A percentile compares a stretch with the other conserved stretches of the same genome.
Evolutionary conservation across 805 yeast genomes (phyloP).

Genomic region (Kluyveromyces wickerhamii): DNA sequence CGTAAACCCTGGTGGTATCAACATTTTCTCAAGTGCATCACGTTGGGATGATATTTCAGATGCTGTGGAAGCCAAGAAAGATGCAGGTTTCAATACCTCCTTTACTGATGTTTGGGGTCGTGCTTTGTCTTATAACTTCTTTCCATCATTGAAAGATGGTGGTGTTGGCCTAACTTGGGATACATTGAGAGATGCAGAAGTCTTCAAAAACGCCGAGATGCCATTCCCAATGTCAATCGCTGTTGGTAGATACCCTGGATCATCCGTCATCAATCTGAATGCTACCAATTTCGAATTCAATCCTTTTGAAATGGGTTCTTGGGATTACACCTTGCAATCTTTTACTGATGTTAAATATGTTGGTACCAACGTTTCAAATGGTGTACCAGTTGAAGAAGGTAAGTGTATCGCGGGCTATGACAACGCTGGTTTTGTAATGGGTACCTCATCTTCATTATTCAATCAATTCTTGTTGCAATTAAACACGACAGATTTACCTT

Average conservation of each 20-base stretch:
- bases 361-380: conserved; percentile 59
- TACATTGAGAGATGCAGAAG: conserved; percentile 52
- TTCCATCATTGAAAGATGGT: conserved; percentile 51
- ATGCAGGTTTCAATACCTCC: conserved; percentile 61
- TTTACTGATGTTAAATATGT: conserved; percentile 63
- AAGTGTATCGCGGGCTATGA: conserved; percentile 68
- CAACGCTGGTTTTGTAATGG: conserved; percentile 73
- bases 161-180: conserved; percentile 58
- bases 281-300: conserved; percentile 61
- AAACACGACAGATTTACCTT: conserved; percentile 44
- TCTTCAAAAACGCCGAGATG: conserved; percentile 54
- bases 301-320: conserved; percentile 76
- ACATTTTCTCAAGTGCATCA: conserved; percentile 43
- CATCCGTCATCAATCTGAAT: conserved; percentile 48
- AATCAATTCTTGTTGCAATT: conserved; percentile 57
- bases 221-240: conserved; percentile 67
- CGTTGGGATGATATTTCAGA: conserved; percentile 49
- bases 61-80: conserved; percentile 44
- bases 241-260: conserved; percentile 59
- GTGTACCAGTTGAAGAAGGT: conserved; percentile 41
- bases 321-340: conserved; percentile 69
- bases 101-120: conserved; percentile 79
- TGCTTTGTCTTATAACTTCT: conserved; percentile 64
- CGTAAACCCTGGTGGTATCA: conserved; percentile 55
- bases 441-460: conserved; percentile 77